Evolutionary conservation across 345 rosid genomes (phyloP).

Genomic region (Sonneratia alba): DNA sequence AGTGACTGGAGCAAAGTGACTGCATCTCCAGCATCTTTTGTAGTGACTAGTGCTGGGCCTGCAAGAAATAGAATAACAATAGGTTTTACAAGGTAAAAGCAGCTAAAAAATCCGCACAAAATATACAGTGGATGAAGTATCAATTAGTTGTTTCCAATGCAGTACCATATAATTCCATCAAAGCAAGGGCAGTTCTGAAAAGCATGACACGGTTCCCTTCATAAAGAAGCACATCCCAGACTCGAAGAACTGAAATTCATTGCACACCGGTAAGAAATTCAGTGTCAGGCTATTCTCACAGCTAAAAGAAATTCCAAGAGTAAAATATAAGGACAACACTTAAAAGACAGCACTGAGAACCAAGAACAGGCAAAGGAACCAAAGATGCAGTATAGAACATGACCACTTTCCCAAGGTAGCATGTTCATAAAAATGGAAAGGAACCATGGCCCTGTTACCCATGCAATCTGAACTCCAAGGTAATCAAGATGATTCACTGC

Average conservation of each 20-base stretch:
- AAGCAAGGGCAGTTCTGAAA: constrained; percentile 86
- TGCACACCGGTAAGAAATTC: constrained; percentile 15
- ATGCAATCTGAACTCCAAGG: constrained; percentile 97
- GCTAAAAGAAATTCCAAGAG: not conserved
- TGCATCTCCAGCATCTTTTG: constrained; percentile 99
- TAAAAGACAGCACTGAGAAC: no score
- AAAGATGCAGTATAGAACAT: constrained; percentile 48
- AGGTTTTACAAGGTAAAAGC: constrained; percentile 20
- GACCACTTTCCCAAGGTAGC: constrained; percentile 99
- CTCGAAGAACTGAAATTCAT: constrained; percentile 74
- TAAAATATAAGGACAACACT: not conserved
- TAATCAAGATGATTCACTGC: constrained; percentile 99
- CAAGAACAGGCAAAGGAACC: not conserved
- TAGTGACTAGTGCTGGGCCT: constrained; percentile 97
- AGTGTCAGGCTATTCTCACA: not conserved
- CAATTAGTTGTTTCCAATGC: constrained; percentile 13
- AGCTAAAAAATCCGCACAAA: constrained; percentile 1
- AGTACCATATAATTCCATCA: constrained; percentile 98
- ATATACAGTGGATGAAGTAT: constrained; percentile 1
- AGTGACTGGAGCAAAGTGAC: constrained; percentile 94
- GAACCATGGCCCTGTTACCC: constrained; percentile 99
- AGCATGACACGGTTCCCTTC: constrained; percentile 99
- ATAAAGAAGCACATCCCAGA: constrained; percentile 98
- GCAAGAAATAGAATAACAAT: constrained; percentile 25
- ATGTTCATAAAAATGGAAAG: constrained; percentile 98